A percentile compares a stretch with the other conserved stretches of the same genome.
phyloP scores from a whole-genome alignment of 148 eudicot genomes.

The Rhododendron ferrugineum region DNA sequence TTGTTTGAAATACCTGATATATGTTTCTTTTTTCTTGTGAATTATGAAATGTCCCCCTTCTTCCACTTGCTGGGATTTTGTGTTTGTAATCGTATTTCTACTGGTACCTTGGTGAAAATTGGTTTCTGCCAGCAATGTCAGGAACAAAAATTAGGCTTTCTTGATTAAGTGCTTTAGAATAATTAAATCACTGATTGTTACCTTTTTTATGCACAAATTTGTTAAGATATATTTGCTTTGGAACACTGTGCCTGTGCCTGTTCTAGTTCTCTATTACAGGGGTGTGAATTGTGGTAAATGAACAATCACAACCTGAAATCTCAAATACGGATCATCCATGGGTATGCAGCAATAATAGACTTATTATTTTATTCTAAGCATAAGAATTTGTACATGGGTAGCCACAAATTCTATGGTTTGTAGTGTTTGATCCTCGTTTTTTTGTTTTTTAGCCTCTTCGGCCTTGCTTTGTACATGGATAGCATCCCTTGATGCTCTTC shows the following conservation, averaged over 20 bases:
- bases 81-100: neutral
- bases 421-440: neutral
- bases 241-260: neutral
- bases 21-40: neutral
- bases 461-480: neutral
- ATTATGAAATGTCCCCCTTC: neutral
- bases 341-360: neutral
- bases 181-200: neutral
- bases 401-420: neutral
- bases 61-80: neutral
- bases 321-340: neutral
- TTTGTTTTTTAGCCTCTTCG: neutral
- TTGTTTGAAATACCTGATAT: neutral
- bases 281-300: neutral
- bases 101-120: neutral
- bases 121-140: neutral
- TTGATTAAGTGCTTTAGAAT: neutral
- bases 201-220: neutral
- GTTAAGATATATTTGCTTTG: neutral
- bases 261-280: neutral
- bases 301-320: neutral
- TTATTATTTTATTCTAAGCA: neutral
- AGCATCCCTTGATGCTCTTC: neutral
- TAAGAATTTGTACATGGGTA: neutral
- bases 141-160: neutral